Percentiles rank a stretch among this genome's conserved stretches.
These are phyloP conservation scores for Phytophthora aleatoria DNA, from an alignment of 352 stramenopile genomes.

Conservation along the genomic window DNA sequence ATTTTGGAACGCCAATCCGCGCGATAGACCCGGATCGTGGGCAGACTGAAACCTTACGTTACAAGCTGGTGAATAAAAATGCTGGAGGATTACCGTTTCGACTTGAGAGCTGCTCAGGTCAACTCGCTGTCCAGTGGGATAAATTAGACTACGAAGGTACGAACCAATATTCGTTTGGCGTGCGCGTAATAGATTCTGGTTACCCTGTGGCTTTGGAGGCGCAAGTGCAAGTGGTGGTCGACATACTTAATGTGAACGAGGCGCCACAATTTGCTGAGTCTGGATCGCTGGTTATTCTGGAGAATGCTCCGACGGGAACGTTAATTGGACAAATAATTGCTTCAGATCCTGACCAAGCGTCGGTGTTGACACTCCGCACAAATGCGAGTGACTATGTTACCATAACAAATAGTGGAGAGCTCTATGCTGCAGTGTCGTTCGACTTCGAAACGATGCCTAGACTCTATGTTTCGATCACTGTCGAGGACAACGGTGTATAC, in stretches of 20 bases:
- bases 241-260: conserved; percentile 60
- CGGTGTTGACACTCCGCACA: conserved; percentile 31
- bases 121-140: conserved; percentile 51
- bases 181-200: conserved; percentile 48
- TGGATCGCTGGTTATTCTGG: conserved; percentile 35
- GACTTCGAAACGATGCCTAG: conserved; percentile 44
- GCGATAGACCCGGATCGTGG: conserved; percentile 51
- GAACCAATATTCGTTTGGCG: conserved; percentile 42
- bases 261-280: conserved; percentile 38
- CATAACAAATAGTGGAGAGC: conserved; percentile 23
- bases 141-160: conserved; percentile 56
- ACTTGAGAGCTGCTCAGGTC: conserved; percentile 57
- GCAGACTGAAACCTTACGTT: conserved; percentile 52
- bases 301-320: conserved; percentile 40
- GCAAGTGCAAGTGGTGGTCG: conserved; percentile 34
- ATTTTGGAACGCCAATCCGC: conserved; percentile 54
- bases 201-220: conserved; percentile 43
- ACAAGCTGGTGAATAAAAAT: conserved; percentile 49
- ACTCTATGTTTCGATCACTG: conserved; percentile 38
- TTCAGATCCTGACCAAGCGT: conserved; percentile 44
- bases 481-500: conserved; percentile 43
- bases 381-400: conserved; percentile 41
- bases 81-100: conserved; percentile 46
- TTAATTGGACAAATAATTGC: conserved; percentile 45
- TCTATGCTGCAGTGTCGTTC: conserved; percentile 30